A percentile compares a stretch with the other conserved stretches of the same genome.
phyloP scores from a whole-genome alignment of 1,284 basidiomycete species.

The Tilletia walkeri region DNA sequence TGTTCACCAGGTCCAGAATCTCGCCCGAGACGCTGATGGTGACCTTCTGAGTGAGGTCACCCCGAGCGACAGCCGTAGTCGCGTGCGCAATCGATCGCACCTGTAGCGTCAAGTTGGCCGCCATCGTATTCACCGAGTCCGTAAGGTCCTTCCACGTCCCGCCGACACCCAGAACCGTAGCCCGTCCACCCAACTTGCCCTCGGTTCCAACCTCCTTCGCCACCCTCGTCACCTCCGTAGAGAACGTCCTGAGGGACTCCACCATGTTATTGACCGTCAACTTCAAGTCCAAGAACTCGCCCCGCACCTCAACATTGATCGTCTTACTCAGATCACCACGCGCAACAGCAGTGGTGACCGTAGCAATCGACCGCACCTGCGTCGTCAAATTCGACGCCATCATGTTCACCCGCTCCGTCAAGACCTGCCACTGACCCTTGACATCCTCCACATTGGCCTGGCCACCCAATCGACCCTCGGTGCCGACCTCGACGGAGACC shows the following conservation, averaged over 20 bases:
- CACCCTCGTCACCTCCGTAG: constrained; percentile 55
- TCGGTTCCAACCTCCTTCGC: constrained; percentile 57
- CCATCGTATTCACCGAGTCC: constrained; percentile 70
- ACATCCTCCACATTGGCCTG: constrained; percentile 71
- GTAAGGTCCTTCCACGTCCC: constrained; percentile 70
- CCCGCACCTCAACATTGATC: constrained; percentile 55
- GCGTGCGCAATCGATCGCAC: constrained; percentile 91
- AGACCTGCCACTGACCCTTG: constrained; percentile 58
- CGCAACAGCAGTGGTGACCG: constrained; percentile 53
- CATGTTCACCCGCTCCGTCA: constrained; percentile 56
- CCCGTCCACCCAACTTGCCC: constrained; percentile 54
- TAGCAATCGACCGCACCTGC: constrained; percentile 68
- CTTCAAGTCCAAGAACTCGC: constrained; percentile 55
- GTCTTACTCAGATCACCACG: constrained; percentile 55
- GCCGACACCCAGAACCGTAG: constrained; percentile 55
- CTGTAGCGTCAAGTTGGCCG: constrained; percentile 75
- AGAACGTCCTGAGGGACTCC: constrained; percentile 55
- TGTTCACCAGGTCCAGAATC: constrained; percentile 82
- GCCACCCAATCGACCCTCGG: constrained; percentile 81
- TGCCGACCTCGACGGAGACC: constrained; percentile 80
- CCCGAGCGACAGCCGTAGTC: constrained; percentile 90
- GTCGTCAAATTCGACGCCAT: constrained; percentile 73
- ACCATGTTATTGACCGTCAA: constrained; percentile 56
- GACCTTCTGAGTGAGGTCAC: constrained; percentile 91
- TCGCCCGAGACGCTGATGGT: constrained; percentile 88